Percentiles rank a stretch among this genome's conserved stretches.
These are phyloP conservation scores for Hansenula sp. DNA, from an alignment of 1,139 yeast genomes.

Conservation along the genomic window DNA sequence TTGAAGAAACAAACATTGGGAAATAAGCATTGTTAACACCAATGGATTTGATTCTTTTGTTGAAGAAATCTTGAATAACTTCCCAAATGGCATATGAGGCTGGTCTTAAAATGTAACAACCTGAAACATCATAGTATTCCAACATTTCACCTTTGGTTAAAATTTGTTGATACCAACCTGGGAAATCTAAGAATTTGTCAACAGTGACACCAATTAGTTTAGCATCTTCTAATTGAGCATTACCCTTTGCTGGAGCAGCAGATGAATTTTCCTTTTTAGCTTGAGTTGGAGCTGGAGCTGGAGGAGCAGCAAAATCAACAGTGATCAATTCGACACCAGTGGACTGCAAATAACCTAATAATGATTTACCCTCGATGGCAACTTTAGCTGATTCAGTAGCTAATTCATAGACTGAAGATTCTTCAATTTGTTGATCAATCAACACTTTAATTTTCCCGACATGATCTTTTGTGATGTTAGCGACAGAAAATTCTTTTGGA, in stretches of 20 bases:
- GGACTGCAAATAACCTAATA: conserved; percentile 49
- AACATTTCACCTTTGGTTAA: conserved; percentile 96
- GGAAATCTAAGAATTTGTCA: conserved; percentile 86
- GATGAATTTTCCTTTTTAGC: conserved; percentile 22
- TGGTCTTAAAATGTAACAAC: conserved; percentile 97
- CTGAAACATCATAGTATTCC: conserved; percentile 97
- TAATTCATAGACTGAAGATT: conserved; percentile 45
- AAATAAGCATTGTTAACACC: conserved; percentile 96
- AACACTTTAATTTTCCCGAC: conserved; percentile 65
- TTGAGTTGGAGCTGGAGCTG: conserved; percentile 28
- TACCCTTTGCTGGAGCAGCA: conserved; percentile 21
- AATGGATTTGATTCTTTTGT: conserved; percentile 70
- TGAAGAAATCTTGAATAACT: conserved; percentile 84
- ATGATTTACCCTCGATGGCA: conserved; percentile 47
- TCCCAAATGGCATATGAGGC: conserved; percentile 96
- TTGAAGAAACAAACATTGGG: conserved; percentile 96
- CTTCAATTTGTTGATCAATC: conserved; percentile 54
- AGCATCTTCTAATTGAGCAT: conserved; percentile 76
- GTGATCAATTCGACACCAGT: conserved; percentile 46
- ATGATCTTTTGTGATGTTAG: conserved; percentile 48
- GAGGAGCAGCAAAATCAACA: conserved; percentile 26
- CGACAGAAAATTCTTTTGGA: conserved; percentile 67
- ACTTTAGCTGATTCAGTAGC: conserved; percentile 58
- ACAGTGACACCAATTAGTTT: conserved; percentile 95
- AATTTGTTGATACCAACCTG: conserved; percentile 97